Evolutionary conservation across 371 early-diverging fungal species (phyloP), one percentile per base, ranked within the genome.

Genomic region (Phascolomyces articulosus): DNA sequence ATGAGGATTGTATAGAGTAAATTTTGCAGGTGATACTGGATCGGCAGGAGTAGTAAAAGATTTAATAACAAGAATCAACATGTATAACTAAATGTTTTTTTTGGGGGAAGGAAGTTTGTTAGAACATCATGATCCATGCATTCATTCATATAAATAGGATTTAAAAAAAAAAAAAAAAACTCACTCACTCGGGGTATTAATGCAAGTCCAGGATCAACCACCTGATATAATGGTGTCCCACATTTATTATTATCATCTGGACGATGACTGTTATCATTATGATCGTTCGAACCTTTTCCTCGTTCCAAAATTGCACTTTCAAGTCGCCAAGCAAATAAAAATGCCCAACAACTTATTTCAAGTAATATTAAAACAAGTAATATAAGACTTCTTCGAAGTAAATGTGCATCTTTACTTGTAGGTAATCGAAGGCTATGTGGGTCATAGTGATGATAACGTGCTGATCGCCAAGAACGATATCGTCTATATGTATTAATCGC

Each of bases 1-100:
- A 58, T 87, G 84, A 3, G 81, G 75, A 23, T 78, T 83, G 64
- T 82, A 82, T 18, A 84, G 68, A 3, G 85, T 83, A 65, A 84
- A 80, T 66, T 77, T 83, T 31, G 81, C 79, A 2, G 85, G 84
- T 27, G 83, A 72, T 4, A 82, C 61, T 26, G 84, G 79, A 55
- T 83, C 78, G 20, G 77, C 27, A 0, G 84, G 74, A 21, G 81
- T 78, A 1, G 78, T 78, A 48, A 82, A 82, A n/a, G 80, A 76
- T 58, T 79, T 79, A 58, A 79, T 72, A 21, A 82, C 69, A 51
- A 87, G 69, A 16, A 79, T 65, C 3, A 82, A 64, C 58, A 84
- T 67, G 55, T 87, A 87, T 53, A 83, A 71, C 87, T 86, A 21
- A 29, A 34, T 34, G 11, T 6, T 6, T 34, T 34, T 9, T 9